Conservation (phyloP, 2,329 filamentous ascomycete species). For the Diatrype stigma region DNA sequence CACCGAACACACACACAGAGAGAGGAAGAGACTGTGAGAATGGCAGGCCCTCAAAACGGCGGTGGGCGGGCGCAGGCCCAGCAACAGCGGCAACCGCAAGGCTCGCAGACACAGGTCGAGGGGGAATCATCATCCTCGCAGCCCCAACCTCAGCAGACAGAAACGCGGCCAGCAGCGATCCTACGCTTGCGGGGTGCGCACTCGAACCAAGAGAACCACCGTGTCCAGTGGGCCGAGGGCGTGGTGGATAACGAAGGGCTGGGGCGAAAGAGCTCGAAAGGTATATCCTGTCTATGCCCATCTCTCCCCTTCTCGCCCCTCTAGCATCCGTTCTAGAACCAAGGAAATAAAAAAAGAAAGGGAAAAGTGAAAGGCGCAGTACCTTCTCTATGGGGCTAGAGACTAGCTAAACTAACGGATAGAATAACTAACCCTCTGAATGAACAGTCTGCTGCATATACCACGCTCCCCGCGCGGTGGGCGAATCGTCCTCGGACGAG, state of each 20-base stretch:
- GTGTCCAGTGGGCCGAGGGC: conserved; percentile 88
- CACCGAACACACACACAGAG: no score
- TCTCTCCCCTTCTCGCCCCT: background rate
- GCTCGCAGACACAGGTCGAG: conserved; percentile 29
- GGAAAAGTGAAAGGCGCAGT: background rate
- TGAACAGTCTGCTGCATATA: conserved; percentile 94
- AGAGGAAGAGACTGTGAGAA: background rate
- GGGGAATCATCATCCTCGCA: conserved; percentile 18
- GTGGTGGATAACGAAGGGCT: conserved; percentile 95
- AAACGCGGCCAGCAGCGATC: conserved; percentile 29
- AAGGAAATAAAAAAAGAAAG: no score
- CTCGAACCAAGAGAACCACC: conserved; percentile 44
- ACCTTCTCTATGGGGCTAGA: no score
- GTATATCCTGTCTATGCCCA: conserved; percentile 40
- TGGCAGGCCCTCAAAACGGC: conserved; percentile 9
- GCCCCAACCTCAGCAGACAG: conserved; percentile 22
- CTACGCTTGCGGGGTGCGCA: conserved; percentile 51
- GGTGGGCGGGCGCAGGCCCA: conserved; percentile 4
- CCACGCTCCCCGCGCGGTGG: conserved; percentile 75
- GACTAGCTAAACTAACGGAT: conserved; percentile 1
- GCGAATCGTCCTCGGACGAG: conserved; percentile 67
- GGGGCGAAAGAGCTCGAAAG: conserved; percentile 91
- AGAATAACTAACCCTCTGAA: background rate
- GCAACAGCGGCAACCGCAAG: conserved; percentile 16
- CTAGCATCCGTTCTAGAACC: background rate